Evolutionary conservation across 2,329 filamentous ascomycete genomes (phyloP).

Genomic region (Cladophialophora immunda): DNA sequence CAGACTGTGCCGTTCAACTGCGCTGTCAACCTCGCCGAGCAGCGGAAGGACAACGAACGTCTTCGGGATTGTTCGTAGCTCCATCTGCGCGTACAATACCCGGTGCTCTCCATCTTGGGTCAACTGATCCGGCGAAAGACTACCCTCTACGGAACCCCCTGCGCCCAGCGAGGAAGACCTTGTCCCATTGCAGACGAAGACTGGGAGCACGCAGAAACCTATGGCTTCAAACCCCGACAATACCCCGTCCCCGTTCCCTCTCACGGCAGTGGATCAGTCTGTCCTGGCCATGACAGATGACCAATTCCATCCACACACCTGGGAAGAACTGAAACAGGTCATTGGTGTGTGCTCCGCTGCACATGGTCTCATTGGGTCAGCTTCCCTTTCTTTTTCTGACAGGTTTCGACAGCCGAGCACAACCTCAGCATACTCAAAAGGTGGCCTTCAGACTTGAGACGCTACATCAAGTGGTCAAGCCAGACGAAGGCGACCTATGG

Average conservation of each 20-base stretch:
- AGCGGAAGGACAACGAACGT: slow-evolving; percentile 11
- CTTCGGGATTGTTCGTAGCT: slow-evolving; percentile 22
- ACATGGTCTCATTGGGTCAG: neutral
- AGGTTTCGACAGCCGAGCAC: slow-evolving; percentile 52
- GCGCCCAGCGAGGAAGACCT: neutral
- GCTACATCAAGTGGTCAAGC: slow-evolving; percentile 67
- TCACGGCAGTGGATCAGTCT: slow-evolving; percentile 60
- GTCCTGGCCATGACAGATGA: slow-evolving; percentile 62
- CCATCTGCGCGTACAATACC: slow-evolving; percentile 1
- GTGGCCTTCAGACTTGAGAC: slow-evolving; percentile 65
- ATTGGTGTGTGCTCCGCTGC: slow-evolving; percentile 53
- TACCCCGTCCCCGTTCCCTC: slow-evolving; percentile 48
- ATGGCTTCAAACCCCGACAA: slow-evolving; percentile 21
- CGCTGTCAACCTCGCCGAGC: neutral
- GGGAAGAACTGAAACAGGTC: slow-evolving; percentile 61
- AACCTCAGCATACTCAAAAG: slow-evolving; percentile 66
- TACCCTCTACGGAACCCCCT: slow-evolving; percentile 1
- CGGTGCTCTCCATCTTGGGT: slow-evolving; percentile 13
- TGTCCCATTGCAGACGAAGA: neutral
- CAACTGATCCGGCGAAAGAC: slow-evolving; percentile 16
- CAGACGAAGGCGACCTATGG: slow-evolving; percentile 65
- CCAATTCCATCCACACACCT: slow-evolving; percentile 61
- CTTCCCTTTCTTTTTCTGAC: slow-evolving; percentile 14
- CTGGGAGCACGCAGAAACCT: neutral
- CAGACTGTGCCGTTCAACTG: neutral